A percentile compares a stretch with the other conserved stretches of the same genome.
Conservation (phyloP, 169 alveolate genomes). For the Eimeria nieschulzi region DNA sequence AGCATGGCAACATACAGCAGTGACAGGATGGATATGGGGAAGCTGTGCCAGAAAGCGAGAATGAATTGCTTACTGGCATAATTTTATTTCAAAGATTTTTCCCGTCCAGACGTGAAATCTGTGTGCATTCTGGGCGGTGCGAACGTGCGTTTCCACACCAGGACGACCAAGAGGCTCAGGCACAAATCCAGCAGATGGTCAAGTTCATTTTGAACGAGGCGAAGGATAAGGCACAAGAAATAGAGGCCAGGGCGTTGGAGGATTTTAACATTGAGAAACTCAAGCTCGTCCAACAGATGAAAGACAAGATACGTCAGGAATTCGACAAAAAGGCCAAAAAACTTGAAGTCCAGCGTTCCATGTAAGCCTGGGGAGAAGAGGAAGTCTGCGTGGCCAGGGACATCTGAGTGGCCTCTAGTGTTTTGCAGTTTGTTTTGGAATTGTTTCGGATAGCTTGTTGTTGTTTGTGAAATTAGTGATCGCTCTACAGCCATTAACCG, state of each 20-base stretch:
- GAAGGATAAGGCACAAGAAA: conserved; percentile 93
- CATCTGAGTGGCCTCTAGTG: not conserved
- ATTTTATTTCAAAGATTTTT: too few relatives aligned
- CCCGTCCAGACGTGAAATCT: too few relatives aligned
- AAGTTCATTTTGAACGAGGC: conserved; percentile 94
- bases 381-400: not conserved
- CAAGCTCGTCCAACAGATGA: conserved; percentile 90
- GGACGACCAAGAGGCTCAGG: conserved; percentile 94
- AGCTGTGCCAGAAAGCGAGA: too few relatives aligned
- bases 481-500: conserved; percentile 90
- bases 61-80: too few relatives aligned
- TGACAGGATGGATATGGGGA: too few relatives aligned
- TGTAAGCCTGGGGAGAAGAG: conserved; percentile 33
- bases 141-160: not conserved
- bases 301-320: conserved; percentile 90
- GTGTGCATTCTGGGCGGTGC: not conserved
- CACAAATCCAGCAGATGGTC: conserved; percentile 94
- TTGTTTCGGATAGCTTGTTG: not conserved
- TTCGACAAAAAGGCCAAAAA: conserved; percentile 83
- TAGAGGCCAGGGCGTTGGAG: conserved; percentile 93
- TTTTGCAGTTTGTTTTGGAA: not conserved
- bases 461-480: conserved; percentile 76
- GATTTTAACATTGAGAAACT: conserved; percentile 93
- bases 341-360: conserved; percentile 82
- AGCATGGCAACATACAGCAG: too few relatives aligned